Percentiles rank a stretch among this genome's conserved stretches.
These are phyloP conservation scores for Acanthamoeba culbertsoni DNA, from an alignment of 208 protist genomes.

Conservation along the genomic window DNA sequence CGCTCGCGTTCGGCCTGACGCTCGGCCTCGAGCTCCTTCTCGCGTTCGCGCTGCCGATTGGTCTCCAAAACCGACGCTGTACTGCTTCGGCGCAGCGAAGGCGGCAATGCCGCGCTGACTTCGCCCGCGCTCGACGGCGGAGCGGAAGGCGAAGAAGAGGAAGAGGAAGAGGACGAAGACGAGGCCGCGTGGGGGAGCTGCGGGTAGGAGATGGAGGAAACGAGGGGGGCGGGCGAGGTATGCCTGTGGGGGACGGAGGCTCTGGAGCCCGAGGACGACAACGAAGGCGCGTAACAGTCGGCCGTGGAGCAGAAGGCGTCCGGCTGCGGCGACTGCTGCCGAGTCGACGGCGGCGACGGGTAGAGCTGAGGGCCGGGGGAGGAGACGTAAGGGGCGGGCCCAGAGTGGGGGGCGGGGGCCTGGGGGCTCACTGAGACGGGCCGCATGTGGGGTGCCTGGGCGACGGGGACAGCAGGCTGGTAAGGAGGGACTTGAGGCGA, in stretches of 20 bases:
- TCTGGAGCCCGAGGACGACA: too few relatives aligned
- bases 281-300: not conserved
- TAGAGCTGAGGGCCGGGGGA: not conserved
- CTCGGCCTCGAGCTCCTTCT: not conserved
- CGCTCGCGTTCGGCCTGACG: not conserved
- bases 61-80: not conserved
- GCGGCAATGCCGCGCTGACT: not conserved
- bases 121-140: not conserved
- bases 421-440: too few relatives aligned
- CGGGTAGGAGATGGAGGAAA: not conserved
- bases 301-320: not conserved
- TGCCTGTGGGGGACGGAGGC: not conserved
- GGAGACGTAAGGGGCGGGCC: too few relatives aligned
- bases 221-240: not conserved
- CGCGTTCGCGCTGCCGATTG: not conserved
- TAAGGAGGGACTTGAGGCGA: not conserved
- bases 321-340: not conserved
- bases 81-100: not conserved
- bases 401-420: not conserved
- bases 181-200: not conserved
- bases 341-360: not conserved
- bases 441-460: not conserved
- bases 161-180: not conserved
- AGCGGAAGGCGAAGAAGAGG: not conserved
- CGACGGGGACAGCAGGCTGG: not conserved